These are phyloP conservation scores for Alternaria postmessia DNA, from an alignment of 2,329 filamentous ascomycete genomes.

Conservation along the genomic window DNA sequence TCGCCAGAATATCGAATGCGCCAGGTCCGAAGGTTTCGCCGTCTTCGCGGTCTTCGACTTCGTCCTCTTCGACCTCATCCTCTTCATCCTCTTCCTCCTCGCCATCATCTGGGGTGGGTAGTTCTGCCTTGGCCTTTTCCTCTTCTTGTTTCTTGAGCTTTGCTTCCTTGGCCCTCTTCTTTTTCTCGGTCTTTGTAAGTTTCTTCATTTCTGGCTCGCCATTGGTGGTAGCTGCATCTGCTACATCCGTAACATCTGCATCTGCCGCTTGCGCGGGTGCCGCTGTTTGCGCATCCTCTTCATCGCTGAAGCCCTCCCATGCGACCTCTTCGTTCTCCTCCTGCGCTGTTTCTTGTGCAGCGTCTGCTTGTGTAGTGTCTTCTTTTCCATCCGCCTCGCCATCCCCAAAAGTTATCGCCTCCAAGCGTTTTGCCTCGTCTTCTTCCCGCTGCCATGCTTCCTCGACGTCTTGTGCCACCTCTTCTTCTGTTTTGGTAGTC, in stretches of 20 bases:
- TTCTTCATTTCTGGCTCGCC: slow-evolving; percentile 15
- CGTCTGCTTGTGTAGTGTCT: neutral
- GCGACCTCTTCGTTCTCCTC: slow-evolving; percentile 23
- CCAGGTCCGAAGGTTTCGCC: slow-evolving; percentile 43
- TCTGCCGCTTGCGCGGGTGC: neutral
- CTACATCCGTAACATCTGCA: neutral
- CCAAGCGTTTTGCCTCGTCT: slow-evolving; percentile 29
- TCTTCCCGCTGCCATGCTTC: slow-evolving; percentile 33
- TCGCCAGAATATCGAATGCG: slow-evolving; percentile 64
- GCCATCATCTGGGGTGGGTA: slow-evolving; percentile 1
- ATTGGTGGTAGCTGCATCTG: slow-evolving; percentile 46
- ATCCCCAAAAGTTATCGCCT: slow-evolving; percentile 30
- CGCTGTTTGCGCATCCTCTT: slow-evolving; percentile 11
- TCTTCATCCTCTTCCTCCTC: slow-evolving; percentile 20
- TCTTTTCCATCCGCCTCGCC: slow-evolving; percentile 6
- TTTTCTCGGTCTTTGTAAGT: slow-evolving; percentile 24
- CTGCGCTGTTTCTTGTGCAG: neutral
- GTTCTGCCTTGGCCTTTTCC: slow-evolving; percentile 35
- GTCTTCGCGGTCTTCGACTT: slow-evolving; percentile 23
- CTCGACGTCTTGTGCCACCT: slow-evolving; percentile 34
- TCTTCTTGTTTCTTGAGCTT: slow-evolving; percentile 35
- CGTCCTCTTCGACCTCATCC: slow-evolving; percentile 33
- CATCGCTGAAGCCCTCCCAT: slow-evolving; percentile 43
- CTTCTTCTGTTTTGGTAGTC: slow-evolving; percentile 40
- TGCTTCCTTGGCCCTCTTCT: slow-evolving; percentile 21